These are phyloP conservation scores for Myriangium duriaei DNA, from an alignment of 2,329 filamentous ascomycete genomes.

Conservation along the genomic window DNA sequence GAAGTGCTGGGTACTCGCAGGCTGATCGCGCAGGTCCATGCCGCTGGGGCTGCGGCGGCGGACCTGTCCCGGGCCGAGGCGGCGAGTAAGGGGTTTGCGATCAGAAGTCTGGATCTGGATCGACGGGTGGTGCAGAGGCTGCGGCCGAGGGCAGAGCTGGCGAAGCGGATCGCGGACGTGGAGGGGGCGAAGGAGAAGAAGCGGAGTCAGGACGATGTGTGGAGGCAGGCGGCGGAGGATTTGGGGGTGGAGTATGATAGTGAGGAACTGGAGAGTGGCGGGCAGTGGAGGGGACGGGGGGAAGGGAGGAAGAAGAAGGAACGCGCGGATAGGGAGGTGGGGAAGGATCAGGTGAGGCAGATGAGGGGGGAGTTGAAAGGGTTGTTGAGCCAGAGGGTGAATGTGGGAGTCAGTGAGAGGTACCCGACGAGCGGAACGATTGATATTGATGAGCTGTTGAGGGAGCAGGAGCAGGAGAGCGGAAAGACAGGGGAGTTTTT, in stretches of 20 bases:
- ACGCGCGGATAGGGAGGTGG: conserved; percentile 52
- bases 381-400: conserved; percentile 61
- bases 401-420: conserved; percentile 74
- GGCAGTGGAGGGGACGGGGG: conserved; percentile 51
- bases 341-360: conserved; percentile 59
- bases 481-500: conserved; percentile 54
- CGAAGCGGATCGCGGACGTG: conserved; percentile 80
- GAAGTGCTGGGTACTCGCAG: conserved; percentile 76
- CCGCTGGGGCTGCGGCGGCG: conserved; percentile 32
- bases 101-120: conserved; percentile 74
- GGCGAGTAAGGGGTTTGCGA: conserved; percentile 46
- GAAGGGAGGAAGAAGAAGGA: conserved; percentile 63
- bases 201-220: conserved; percentile 70
- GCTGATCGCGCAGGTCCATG: conserved; percentile 79
- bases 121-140: conserved; percentile 63
- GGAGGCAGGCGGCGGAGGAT: conserved; percentile 76
- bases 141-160: conserved; percentile 62
- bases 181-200: conserved; percentile 77
- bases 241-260: conserved; percentile 88
- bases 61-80: conserved; percentile 36
- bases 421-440: conserved; percentile 77
- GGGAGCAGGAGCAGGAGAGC: conserved; percentile 29
- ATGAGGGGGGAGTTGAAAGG: conserved; percentile 60
- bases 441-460: conserved; percentile 63
- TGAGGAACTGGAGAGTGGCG: conserved; percentile 62